Evolutionary conservation across 495 filamentous ascomycete species (phyloP).

Genomic region (Neurospora tetrasperma): DNA sequence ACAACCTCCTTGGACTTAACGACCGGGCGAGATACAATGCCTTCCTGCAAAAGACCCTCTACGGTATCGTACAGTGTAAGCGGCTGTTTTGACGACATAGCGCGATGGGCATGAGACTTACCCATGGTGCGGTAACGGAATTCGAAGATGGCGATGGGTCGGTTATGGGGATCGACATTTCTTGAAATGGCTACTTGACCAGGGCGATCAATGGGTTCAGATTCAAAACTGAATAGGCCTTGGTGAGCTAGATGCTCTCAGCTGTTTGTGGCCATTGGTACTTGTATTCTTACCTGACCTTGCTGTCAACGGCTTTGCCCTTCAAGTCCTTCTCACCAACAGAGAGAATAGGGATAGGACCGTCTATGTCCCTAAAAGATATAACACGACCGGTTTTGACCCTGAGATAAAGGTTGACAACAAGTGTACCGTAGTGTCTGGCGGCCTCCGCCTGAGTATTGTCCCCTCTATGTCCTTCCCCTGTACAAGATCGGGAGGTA

Average conservation of each 20-base stretch:
- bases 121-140: slow-evolving; percentile 11
- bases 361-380: background rate
- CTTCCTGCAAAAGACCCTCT: slow-evolving; percentile 6
- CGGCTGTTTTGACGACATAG: fast-evolving
- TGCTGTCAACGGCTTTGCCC: slow-evolving; percentile 6
- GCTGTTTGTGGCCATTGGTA: background rate
- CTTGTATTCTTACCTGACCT: background rate
- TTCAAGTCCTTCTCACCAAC: slow-evolving; percentile 10
- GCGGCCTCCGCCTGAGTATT: background rate
- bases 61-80: background rate
- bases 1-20: background rate
- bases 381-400: background rate
- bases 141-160: slow-evolving; percentile 14
- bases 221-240: background rate
- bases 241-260: background rate
- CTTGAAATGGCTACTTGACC: fast-evolving
- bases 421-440: background rate
- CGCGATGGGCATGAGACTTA: background rate
- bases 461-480: background rate
- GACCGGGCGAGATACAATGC: background rate
- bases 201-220: background rate
- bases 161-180: background rate
- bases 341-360: background rate
- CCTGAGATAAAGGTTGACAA: background rate
- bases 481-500: background rate